These are phyloP conservation scores for Aureobasidium melanogenum DNA, from an alignment of 2,329 filamentous ascomycete genomes.

Conservation along the genomic window DNA sequence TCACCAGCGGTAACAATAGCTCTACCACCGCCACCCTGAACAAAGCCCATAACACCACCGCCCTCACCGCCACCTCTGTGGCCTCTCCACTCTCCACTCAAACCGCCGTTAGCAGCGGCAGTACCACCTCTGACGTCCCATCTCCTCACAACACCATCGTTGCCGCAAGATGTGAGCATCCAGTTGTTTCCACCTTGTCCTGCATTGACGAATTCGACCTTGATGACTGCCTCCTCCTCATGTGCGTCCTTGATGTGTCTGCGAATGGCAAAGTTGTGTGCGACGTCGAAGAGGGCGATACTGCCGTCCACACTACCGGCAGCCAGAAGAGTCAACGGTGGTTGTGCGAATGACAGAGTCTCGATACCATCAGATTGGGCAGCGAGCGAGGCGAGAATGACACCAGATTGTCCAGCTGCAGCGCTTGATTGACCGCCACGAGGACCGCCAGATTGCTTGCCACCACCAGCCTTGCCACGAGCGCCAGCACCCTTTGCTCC, in stretches of 20 bases:
- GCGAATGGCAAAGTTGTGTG: conserved; percentile 78
- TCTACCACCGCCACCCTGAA: conserved; percentile 66
- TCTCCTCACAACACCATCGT: conserved; percentile 81
- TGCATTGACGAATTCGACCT: conserved; percentile 72
- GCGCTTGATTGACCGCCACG: conserved; percentile 32
- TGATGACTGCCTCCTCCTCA: conserved; percentile 82
- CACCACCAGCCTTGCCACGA: conserved; percentile 40
- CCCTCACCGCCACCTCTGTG: conserved; percentile 78
- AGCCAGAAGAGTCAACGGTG: conserved; percentile 52
- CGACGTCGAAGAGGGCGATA: conserved; percentile 80
- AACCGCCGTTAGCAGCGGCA: conserved; percentile 55
- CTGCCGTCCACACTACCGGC: conserved; percentile 56
- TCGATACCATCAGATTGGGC: conserved; percentile 74
- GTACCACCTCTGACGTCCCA: conserved; percentile 75
- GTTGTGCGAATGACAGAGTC: conserved; percentile 57
- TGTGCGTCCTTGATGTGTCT: conserved; percentile 74
- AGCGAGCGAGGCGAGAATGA: conserved; percentile 75
- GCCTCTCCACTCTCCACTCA: conserved; percentile 82
- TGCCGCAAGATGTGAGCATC: conserved; percentile 78
- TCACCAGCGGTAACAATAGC: conserved; percentile 84
- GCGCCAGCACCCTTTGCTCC: conserved; percentile 37
- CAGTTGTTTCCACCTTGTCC: conserved; percentile 34
- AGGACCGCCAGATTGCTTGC: conserved; percentile 33
- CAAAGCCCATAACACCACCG: conserved; percentile 83
- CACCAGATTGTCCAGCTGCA: conserved; percentile 48